A percentile compares a stretch with the other conserved stretches of the same genome.
These are phyloP conservation scores for Debaryomyces robertsiae DNA, from an alignment of 1,139 yeast genomes.

Conservation along the genomic window DNA sequence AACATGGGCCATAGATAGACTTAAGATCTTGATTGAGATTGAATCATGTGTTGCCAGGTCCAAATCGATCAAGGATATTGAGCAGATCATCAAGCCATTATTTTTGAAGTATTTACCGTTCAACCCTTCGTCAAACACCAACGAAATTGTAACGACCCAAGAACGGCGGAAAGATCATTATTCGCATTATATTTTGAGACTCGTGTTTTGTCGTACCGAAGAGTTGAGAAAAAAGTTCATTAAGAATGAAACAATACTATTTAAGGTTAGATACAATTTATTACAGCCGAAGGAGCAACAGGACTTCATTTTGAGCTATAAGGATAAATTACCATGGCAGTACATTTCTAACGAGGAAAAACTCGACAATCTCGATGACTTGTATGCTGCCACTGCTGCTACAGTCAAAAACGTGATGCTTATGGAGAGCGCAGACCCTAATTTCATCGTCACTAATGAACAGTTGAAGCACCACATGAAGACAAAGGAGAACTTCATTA, in stretches of 20 bases:
- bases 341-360: constrained; percentile 68
- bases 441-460: constrained; percentile 38
- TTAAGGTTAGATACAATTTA: constrained; percentile 68
- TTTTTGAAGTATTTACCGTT: constrained; percentile 69
- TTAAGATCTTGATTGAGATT: constrained; percentile 79
- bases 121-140: constrained; percentile 36
- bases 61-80: constrained; percentile 65
- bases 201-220: constrained; percentile 89
- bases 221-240: constrained; percentile 81
- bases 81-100: constrained; percentile 63
- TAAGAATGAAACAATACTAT: constrained; percentile 72
- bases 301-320: constrained; percentile 60
- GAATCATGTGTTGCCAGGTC: constrained; percentile 74
- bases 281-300: constrained; percentile 72
- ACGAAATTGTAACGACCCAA: constrained; percentile 31
- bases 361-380: constrained; percentile 45
- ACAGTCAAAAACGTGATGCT: constrained; percentile 35
- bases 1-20: constrained; percentile 91
- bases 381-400: constrained; percentile 55
- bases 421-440: constrained; percentile 32
- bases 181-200: constrained; percentile 82
- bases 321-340: constrained; percentile 67
- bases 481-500: constrained; percentile 63
- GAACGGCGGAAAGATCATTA: constrained; percentile 89
- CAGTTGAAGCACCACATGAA: constrained; percentile 48